Evolutionary conservation across 495 filamentous ascomycete species (phyloP).

Genomic region (Staphylotrichum tortipilum): DNA sequence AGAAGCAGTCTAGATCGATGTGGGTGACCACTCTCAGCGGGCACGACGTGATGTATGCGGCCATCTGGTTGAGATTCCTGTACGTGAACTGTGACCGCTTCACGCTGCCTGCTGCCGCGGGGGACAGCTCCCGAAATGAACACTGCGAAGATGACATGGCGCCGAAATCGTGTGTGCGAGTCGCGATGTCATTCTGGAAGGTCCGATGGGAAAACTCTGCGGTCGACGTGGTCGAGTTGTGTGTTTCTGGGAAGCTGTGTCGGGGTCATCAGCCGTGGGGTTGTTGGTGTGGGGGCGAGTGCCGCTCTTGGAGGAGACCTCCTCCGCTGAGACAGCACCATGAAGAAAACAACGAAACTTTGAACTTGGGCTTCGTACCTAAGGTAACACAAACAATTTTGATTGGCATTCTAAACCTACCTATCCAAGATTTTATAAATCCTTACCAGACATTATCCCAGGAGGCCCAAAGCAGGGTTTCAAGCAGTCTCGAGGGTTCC

Average conservation of each 20-base stretch:
- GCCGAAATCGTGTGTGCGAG: neutral
- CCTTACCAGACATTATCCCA: no score
- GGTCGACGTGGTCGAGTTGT: neutral
- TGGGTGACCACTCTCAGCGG: constrained; percentile 85
- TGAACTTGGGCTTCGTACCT: no score
- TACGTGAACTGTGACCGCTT: constrained; percentile 72
- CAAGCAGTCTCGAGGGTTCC: no score
- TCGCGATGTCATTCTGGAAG: constrained; percentile 5
- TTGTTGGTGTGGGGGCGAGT: no score
- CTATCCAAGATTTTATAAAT: no score
- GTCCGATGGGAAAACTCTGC: neutral
- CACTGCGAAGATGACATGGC: constrained; percentile 24
- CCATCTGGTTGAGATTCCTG: constrained; percentile 68
- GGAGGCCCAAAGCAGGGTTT: no score
- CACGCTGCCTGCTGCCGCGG: constrained; percentile 26
- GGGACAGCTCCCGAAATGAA: constrained; percentile 32
- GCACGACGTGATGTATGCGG: constrained; percentile 57
- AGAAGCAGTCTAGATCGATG: constrained; percentile 95
- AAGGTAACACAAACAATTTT: no score
- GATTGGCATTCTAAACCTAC: no score
- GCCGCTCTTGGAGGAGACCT: no score
- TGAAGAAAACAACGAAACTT: no score
- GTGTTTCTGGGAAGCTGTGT: neutral
- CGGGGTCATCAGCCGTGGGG: no score
- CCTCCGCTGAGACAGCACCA: no score